Evolutionary conservation across 768 basidiomycete species (phyloP), one percentile per base, ranked within the genome.

Genomic region (Artomyces pyxidatus): DNA sequence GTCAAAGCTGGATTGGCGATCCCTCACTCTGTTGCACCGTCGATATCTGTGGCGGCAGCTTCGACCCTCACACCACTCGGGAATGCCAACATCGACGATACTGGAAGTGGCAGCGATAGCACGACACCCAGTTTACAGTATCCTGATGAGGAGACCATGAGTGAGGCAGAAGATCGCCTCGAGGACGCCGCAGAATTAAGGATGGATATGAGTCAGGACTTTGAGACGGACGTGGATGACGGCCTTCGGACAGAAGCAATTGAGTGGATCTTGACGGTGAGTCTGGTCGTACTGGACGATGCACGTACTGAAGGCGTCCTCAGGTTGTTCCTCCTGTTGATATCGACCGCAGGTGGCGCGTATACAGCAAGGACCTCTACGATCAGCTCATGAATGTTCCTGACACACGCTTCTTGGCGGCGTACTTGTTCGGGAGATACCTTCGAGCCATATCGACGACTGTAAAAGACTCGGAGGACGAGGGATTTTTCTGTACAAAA

Each of bases 341-440:
- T 32, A 25, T 29, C 37, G 22, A 40, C 26, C 14, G 37, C 10
- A 14, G 27, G 21, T 23, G 12, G 23, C 28, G 21, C 21, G 44
- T 51, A 45, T 50, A 27, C 17, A 32, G 19, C 14, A n/a, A 21
- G 6, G 54, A 57, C 30, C 40, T 57, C 12, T 29, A 52, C 40
- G 47, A 55, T 35, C 53, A 55, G 45, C 35, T 57, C 27, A 51
- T 48, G 11, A 23, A 25, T 6, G 37, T 49, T 16, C 47, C 50
- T 21, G 53, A 55, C 43, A 46, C 56, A 14, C 50, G 53, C 37
- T 57, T 55, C 41, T 17, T 57, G 28, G 49, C 56, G 2, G 50
- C 50, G 23, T 39, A 46, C 10, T 26, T 55, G n/a, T 55, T 57
- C 27, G 45, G 44, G 22, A 44, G 32, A 1, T 57, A 45, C 41